These are phyloP conservation scores for Tricholoma flavovirens DNA, from an alignment of 768 basidiomycete genomes.

Conservation along the genomic window DNA sequence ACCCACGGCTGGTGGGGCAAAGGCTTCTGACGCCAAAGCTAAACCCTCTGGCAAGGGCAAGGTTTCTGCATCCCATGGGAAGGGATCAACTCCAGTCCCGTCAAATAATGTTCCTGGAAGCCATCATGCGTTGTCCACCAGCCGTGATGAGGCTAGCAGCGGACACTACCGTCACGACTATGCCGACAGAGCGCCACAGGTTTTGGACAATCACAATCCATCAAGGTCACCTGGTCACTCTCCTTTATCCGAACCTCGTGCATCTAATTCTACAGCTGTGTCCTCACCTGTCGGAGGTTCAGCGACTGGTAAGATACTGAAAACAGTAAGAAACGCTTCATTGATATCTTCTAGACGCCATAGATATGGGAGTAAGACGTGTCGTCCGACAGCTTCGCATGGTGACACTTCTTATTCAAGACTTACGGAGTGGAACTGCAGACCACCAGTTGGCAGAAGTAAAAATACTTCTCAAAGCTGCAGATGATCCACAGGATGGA, in stretches of 20 bases:
- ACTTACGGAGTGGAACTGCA: slow-evolving; percentile 44
- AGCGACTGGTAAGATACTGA: not conserved
- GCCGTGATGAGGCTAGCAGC: slow-evolving; percentile 3
- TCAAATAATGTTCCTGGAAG: not conserved
- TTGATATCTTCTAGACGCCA: slow-evolving; percentile 1
- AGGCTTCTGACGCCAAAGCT: not conserved
- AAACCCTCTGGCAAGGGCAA: not conserved
- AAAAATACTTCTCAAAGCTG: slow-evolving; percentile 46
- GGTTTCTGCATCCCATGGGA: not conserved
- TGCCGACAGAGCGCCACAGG: slow-evolving; percentile 13
- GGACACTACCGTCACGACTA: slow-evolving; percentile 30
- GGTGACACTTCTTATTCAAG: slow-evolving; percentile 65
- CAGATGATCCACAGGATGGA: slow-evolving; percentile 45
- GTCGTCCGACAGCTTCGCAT: slow-evolving; percentile 34
- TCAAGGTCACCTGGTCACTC: not conserved
- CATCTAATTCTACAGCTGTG: not conserved
- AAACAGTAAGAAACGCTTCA: not conserved
- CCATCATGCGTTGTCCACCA: slow-evolving; percentile 3
- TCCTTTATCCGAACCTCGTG: not conserved
- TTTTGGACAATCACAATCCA: not conserved
- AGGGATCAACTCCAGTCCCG: not conserved
- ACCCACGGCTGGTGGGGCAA: not conserved
- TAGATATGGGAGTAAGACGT: slow-evolving; percentile 4
- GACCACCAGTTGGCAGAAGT: slow-evolving; percentile 66
- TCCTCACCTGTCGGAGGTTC: not conserved